phyloP scores from a whole-genome alignment of 345 rosid genomes.

The Salix dunnii region DNA sequence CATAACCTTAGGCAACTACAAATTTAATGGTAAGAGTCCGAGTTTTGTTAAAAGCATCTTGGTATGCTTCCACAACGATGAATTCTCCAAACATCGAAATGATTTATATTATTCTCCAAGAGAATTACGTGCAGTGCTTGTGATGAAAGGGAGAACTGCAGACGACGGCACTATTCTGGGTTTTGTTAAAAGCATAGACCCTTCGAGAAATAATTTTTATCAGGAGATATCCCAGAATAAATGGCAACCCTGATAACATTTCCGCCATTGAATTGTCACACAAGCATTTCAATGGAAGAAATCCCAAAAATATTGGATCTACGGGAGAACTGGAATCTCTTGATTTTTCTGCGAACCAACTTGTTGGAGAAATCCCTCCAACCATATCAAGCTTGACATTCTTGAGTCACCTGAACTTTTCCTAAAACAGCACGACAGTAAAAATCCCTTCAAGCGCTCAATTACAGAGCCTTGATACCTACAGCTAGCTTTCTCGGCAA shows the following conservation, averaged over 20 bases:
- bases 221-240: slow-evolving; percentile 10
- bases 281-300: slow-evolving; percentile 10
- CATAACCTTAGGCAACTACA: too few relatives aligned
- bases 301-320: neutral
- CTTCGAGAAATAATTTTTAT: slow-evolving; percentile 8
- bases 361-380: slow-evolving; percentile 7
- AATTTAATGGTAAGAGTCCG: too few relatives aligned
- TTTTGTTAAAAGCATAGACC: slow-evolving; percentile 4
- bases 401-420: slow-evolving; percentile 2
- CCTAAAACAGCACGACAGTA: slow-evolving; percentile 11
- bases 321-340: slow-evolving; percentile 7
- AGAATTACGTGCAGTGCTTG: neutral
- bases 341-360: slow-evolving; percentile 9
- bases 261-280: slow-evolving; percentile 6
- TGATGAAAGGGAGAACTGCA: slow-evolving; percentile 5
- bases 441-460: slow-evolving; percentile 15
- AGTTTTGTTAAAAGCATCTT: too few relatives aligned
- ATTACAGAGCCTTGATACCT: slow-evolving; percentile 6
- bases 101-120: too few relatives aligned
- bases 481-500: slow-evolving; percentile 1
- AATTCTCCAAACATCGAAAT: too few relatives aligned
- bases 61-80: too few relatives aligned
- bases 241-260: neutral
- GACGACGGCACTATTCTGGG: neutral
- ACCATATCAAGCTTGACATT: neutral